A percentile compares a stretch with the other conserved stretches of the same genome.
These are phyloP conservation scores for Fistulinella cinereoalba DNA, from an alignment of 1,284 basidiomycete genomes.

Conservation along the genomic window DNA sequence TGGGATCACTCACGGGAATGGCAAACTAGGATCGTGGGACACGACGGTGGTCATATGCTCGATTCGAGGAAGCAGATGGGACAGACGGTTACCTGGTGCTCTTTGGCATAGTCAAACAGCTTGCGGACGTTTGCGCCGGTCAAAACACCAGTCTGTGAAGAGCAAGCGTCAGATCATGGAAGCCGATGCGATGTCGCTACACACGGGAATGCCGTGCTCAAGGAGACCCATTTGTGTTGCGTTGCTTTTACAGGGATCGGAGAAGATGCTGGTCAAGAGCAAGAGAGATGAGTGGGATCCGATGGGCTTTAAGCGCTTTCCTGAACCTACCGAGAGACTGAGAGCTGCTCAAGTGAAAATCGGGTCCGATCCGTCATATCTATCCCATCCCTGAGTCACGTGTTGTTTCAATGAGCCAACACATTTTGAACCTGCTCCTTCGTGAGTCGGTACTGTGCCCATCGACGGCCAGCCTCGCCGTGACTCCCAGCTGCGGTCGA, in stretches of 20 bases:
- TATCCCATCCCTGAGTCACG: constrained; percentile 9
- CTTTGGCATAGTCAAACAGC: constrained; percentile 70
- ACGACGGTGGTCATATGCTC: neutral
- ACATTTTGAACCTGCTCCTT: too few relatives aligned
- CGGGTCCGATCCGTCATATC: constrained; percentile 9
- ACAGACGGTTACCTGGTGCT: constrained; percentile 50
- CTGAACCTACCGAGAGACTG: constrained; percentile 14
- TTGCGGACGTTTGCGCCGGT: constrained; percentile 72
- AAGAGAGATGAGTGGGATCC: neutral
- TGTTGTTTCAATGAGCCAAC: too few relatives aligned
- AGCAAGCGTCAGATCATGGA: constrained; percentile 13
- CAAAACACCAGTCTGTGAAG: constrained; percentile 63
- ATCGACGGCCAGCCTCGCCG: too few relatives aligned
- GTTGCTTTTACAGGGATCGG: neutral
- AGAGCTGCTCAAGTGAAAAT: neutral
- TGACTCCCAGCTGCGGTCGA: too few relatives aligned
- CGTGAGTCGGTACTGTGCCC: too few relatives aligned
- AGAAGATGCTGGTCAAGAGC: constrained; percentile 8
- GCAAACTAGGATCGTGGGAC: constrained; percentile 49
- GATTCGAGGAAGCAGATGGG: neutral
- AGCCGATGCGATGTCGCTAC: constrained; percentile 23
- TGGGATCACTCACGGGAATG: constrained; percentile 54
- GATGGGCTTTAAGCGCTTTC: constrained; percentile 2
- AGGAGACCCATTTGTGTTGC: constrained; percentile 48
- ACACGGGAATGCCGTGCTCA: constrained; percentile 57